Evolutionary conservation across 805 yeast species (phyloP).

Genomic region (Wickerhamomyces mucosus): DNA sequence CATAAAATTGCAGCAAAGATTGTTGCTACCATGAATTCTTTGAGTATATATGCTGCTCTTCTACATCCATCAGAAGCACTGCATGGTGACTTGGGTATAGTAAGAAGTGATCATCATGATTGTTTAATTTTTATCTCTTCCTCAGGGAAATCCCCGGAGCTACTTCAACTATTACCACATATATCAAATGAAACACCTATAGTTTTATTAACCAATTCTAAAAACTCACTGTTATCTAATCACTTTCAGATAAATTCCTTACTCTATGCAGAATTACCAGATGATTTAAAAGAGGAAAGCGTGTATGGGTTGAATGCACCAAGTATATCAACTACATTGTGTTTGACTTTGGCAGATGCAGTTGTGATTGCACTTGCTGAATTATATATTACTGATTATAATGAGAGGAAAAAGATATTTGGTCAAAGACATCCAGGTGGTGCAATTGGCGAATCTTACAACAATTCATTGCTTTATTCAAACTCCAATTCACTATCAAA

Average conservation of each 20-base stretch:
- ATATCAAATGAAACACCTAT: constrained; percentile 43
- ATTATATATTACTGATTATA: constrained; percentile 46
- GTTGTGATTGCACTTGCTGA: constrained; percentile 67
- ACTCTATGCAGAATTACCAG: constrained; percentile 54
- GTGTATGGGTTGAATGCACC: constrained; percentile 81
- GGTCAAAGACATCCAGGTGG: constrained; percentile 86
- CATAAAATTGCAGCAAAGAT: constrained; percentile 69
- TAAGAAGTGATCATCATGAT: constrained; percentile 46
- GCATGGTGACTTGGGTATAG: constrained; percentile 81
- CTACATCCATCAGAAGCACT: constrained; percentile 83
- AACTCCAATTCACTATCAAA: constrained; percentile 13
- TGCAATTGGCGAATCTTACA: constrained; percentile 58
- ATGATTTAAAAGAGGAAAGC: constrained; percentile 42
- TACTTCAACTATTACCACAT: constrained; percentile 41
- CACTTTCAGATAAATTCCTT: constrained; percentile 41
- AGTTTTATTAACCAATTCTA: constrained; percentile 54
- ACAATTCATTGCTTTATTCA: constrained; percentile 14
- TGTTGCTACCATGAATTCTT: constrained; percentile 75
- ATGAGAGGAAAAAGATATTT: constrained; percentile 45
- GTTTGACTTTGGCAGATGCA: constrained; percentile 72
- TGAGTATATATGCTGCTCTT: constrained; percentile 56
- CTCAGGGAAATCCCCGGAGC: constrained; percentile 78
- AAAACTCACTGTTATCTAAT: constrained; percentile 43
- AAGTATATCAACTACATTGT: constrained; percentile 71
- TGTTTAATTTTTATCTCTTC: constrained; percentile 60